Base-by-base conservation (phyloP, 2,329 filamentous ascomycete species). In the Pseudonectria buxi region DNA sequence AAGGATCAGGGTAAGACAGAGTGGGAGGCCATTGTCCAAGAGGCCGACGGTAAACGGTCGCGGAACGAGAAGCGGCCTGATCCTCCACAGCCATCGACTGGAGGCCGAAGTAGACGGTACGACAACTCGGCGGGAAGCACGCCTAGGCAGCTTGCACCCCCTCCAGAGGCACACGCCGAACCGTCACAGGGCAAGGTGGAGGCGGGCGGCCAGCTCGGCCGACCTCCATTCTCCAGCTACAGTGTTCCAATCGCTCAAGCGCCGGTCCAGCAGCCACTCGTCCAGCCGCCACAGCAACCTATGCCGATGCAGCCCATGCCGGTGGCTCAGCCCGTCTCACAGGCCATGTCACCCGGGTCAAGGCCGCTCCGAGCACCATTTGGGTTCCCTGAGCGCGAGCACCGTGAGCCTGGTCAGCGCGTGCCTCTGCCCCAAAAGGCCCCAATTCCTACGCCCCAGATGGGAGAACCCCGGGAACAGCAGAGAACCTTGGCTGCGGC, bases 21-120 rank as follows among this genome's bases (percentile, higher is more conserved):
- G 33, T 82, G 75, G 71, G 76, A 78, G 40, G 58, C 58, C 6
- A 69, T 82, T 39, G 75, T 78, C 2, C 64, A 63, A 33, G 76
- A 81, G 30, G 77, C 80, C 12, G 76, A 83, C 43, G 63, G 58
- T 16, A 78, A 75, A 57, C 67, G 65, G 35, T 45, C 53, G 7
- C 61, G 72, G 35, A 76, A 76, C 30, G 78, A 83, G 57, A 72
- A 72, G 49, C 64, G 72, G 35, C 78, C 77, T 1, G 68, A 73
- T 14, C 73, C 78, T 25, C 79, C 80, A 7, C 63, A 66, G n/a
- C 74, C 74, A 15, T 70, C 70, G 6, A 63, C 68, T 18, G 54
- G 59, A 32, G 57, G 61, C 24, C 67, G 71, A 14, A 67, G 68
- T 31, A 71, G 74, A 69, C 53, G 76, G 74, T 59, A 64, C 56